These are phyloP conservation scores for Trametes gibbosa DNA, from an alignment of 768 basidiomycete genomes.

Conservation along the genomic window DNA sequence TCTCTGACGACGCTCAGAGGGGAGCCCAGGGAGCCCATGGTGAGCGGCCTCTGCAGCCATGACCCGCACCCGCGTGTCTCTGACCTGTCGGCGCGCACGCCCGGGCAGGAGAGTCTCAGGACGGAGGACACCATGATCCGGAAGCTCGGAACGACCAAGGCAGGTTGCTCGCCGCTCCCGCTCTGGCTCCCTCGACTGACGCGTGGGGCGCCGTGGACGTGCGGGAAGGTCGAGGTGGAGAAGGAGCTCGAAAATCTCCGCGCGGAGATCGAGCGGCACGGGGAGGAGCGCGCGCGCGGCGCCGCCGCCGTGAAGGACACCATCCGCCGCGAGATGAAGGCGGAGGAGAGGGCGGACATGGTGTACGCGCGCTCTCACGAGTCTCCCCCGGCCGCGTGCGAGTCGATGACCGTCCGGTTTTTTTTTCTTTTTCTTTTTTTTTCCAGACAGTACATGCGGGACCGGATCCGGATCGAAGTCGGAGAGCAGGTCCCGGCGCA, in stretches of 20 bases:
- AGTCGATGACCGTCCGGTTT: neutral
- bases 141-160: too few species aligned
- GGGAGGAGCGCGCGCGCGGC: neutral
- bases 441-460: conserved; percentile 9
- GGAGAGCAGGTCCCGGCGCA: conserved; percentile 42
- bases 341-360: neutral
- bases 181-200: too few species aligned
- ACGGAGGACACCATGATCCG: too few species aligned
- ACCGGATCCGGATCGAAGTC: conserved; percentile 41
- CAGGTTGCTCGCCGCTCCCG: too few species aligned
- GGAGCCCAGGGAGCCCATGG: neutral
- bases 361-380: neutral
- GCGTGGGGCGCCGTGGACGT: neutral
- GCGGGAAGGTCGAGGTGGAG: neutral
- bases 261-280: neutral
- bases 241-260: neutral
- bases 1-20: neutral
- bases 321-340: conserved; percentile 30
- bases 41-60: too few species aligned
- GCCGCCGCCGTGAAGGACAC: conserved; percentile 23
- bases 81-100: too few species aligned
- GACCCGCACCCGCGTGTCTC: too few species aligned
- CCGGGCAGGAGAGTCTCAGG: too few species aligned
- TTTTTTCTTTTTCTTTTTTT: too few species aligned
- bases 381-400: neutral